These are phyloP conservation scores for Deinandra increscens DNA, from an alignment of 129 eudicot genomes.

Conservation along the genomic window DNA sequence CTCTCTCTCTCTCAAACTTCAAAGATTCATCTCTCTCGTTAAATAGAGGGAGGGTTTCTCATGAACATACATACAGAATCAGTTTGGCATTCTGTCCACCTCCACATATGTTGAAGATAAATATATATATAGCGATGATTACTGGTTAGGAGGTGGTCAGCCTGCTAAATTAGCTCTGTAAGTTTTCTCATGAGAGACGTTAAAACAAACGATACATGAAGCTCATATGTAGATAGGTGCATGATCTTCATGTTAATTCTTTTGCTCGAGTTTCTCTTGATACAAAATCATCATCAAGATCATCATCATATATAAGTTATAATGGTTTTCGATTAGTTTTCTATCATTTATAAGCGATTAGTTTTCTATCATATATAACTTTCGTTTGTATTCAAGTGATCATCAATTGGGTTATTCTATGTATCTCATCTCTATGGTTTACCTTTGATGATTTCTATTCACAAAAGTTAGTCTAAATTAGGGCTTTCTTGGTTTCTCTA, in stretches of 20 bases:
- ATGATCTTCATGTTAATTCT: not conserved
- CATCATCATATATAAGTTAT: not conserved
- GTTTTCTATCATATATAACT: not conserved
- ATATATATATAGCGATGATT: not conserved
- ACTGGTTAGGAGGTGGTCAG: constrained; percentile 35
- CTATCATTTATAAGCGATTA: too few species aligned
- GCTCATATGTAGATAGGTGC: not conserved
- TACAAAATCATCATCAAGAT: not conserved
- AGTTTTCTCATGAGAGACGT: constrained; percentile 31
- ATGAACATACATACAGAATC: constrained; percentile 31
- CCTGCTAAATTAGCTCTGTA: constrained; percentile 41
- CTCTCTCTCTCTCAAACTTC: constrained; percentile 3
- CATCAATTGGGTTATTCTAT: too few species aligned
- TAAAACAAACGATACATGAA: not conserved
- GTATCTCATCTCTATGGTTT: not conserved
- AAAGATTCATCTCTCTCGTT: constrained; percentile 3
- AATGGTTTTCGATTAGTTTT: too few species aligned
- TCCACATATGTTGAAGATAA: constrained; percentile 23
- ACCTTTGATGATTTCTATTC: not conserved
- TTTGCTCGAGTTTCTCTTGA: not conserved
- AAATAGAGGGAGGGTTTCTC: constrained; percentile 37
- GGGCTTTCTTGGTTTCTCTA: too few species aligned
- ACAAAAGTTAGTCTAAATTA: too few species aligned
- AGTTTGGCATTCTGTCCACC: constrained; percentile 61
- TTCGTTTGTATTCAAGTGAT: not conserved